phyloP scores from a whole-genome alignment of 2,329 filamentous ascomycete genomes.

The Pseudogymnoascus sp. region DNA sequence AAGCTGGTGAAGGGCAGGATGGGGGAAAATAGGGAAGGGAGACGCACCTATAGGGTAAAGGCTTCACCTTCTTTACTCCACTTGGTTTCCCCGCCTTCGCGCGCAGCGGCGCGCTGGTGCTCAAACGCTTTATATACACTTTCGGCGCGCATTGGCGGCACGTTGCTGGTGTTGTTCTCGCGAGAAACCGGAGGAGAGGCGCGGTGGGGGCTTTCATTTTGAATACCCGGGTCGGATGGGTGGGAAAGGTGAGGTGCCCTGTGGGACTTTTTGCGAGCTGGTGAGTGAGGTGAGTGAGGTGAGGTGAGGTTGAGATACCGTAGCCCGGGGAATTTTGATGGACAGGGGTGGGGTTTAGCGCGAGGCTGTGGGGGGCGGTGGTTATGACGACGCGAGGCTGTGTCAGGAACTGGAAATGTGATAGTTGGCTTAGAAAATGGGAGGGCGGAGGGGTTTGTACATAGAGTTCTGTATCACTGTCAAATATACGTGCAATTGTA shows the following conservation, averaged over 20 bases:
- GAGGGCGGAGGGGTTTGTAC: neutral
- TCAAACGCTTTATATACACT: neutral
- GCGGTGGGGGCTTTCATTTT: neutral
- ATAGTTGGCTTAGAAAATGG: neutral
- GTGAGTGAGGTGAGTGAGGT: too few relatives aligned
- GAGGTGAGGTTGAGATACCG: neutral
- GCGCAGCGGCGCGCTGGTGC: neutral
- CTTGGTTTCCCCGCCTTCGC: neutral
- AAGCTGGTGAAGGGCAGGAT: neutral
- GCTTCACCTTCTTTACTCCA: neutral
- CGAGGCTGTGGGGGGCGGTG: neutral
- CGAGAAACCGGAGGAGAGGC: neutral
- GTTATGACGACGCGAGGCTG: neutral
- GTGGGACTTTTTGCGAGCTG: neutral
- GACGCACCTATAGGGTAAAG: neutral
- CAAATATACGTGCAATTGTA: neutral
- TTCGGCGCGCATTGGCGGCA: neutral
- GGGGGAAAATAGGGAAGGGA: neutral
- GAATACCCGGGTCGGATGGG: too few relatives aligned
- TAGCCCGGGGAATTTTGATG: neutral
- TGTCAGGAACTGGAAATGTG: neutral
- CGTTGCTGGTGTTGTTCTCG: neutral
- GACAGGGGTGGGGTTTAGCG: neutral
- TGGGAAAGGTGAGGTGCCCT: neutral
- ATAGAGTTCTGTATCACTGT: neutral